Evolutionary conservation across 1,284 basidiomycete genomes (phyloP).

Genomic region (Mycena sp.): DNA sequence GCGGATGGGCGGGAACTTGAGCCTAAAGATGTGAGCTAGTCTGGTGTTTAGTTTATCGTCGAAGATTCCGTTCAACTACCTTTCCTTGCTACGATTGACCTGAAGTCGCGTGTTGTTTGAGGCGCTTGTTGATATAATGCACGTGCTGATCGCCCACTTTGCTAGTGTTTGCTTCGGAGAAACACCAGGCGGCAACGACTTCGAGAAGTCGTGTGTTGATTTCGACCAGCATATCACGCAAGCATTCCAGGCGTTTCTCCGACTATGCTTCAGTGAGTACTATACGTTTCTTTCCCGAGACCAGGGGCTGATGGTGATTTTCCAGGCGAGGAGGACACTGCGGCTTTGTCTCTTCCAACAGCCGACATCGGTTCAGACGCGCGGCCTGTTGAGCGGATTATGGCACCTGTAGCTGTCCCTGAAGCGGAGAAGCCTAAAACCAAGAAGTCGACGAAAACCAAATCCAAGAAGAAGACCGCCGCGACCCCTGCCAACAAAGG

Average conservation of each 20-base stretch:
- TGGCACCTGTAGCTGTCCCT: too few species aligned
- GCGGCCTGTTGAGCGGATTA: too few species aligned
- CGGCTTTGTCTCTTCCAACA: too few species aligned
- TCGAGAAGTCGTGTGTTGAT: neutral
- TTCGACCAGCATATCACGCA: conserved; percentile 5
- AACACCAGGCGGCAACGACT: conserved; percentile 11
- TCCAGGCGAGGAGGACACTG: neutral
- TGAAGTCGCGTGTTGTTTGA: neutral
- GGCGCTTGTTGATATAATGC: neutral
- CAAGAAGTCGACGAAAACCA: too few species aligned
- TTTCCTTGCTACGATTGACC: too few species aligned
- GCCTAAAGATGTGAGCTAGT: conserved; percentile 12
- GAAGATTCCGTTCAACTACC: neutral
- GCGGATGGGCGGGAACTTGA: conserved; percentile 9
- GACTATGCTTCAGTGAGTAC: neutral
- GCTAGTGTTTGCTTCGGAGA: conserved; percentile 6
- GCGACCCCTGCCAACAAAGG: too few species aligned
- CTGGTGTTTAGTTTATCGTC: neutral
- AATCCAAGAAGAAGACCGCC: too few species aligned
- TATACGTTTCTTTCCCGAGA: neutral
- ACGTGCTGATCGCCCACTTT: neutral
- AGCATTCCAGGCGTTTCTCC: neutral
- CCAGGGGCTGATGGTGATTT: neutral
- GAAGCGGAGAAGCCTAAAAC: too few species aligned
- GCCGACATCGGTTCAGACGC: too few species aligned